Percentiles rank a stretch among this genome's conserved stretches.
These are phyloP conservation scores for Wilcoxina mikolae DNA, from an alignment of 495 filamentous ascomycete genomes.

Conservation along the genomic window DNA sequence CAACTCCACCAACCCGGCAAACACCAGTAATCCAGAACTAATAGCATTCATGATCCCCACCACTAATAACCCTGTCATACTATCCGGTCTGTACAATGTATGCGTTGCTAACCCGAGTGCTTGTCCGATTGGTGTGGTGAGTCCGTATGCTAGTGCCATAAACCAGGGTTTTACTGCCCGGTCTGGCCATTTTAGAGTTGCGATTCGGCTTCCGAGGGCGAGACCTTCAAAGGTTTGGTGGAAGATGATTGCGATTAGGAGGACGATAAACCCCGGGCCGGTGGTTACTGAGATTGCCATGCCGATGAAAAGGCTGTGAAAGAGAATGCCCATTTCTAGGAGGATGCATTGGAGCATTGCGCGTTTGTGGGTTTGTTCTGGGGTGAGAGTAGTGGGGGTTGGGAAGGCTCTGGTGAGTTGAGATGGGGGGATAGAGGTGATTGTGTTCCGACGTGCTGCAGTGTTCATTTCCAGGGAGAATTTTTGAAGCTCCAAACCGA, in stretches of 20 bases:
- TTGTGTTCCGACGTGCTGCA: background rate
- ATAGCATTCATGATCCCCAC: conserved; percentile 59
- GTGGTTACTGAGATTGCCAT: conserved; percentile 53
- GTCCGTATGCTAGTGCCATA: conserved; percentile 47
- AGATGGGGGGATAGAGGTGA: background rate
- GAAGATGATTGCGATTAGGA: conserved; percentile 54
- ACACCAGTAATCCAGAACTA: conserved; percentile 54
- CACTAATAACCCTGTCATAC: conserved; percentile 48
- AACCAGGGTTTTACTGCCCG: conserved; percentile 43
- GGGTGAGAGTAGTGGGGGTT: conserved; percentile 13
- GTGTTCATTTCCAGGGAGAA: background rate
- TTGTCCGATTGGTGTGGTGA: conserved; percentile 45
- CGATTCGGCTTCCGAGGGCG: conserved; percentile 49
- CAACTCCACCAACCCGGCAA: conserved; percentile 81
- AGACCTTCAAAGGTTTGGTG: conserved; percentile 59
- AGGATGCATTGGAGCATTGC: conserved; percentile 64
- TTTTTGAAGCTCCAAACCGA: conserved; percentile 20
- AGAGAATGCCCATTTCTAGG: conserved; percentile 71
- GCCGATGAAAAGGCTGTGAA: conserved; percentile 75
- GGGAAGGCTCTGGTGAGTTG: background rate
- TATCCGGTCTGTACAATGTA: conserved; percentile 48
- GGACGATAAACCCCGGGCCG: conserved; percentile 46
- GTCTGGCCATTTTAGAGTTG: conserved; percentile 39
- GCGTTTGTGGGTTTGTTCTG: conserved; percentile 36
- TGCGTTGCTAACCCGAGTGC: conserved; percentile 43